Evolutionary conservation across 2,329 filamentous ascomycete species (phyloP), one percentile per base, ranked within the genome.

Genomic region (Thielaviopsis populi): DNA sequence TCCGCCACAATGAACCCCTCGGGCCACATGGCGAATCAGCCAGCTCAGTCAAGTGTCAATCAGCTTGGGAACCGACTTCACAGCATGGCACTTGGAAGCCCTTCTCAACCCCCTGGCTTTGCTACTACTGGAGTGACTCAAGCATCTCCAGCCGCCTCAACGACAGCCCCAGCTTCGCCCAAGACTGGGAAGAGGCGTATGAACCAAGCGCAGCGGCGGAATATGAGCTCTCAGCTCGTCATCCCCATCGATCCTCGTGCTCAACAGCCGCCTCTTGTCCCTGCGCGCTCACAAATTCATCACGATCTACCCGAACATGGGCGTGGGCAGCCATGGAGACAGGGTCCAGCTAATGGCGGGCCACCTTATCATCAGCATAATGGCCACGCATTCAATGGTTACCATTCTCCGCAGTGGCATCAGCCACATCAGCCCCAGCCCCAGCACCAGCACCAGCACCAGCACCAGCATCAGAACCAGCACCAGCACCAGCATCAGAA

Each of bases 141-240:
- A 60, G 37, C 10, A 6, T 8, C 58, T 60, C 19, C 37, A 17
- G n/a, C 33, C n/a, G 24, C 17, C 27, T 19, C 59, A 30, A 30
- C 41, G 22, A 8, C 19, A 62, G 19, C 1, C 3, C 27, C n/a
- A 27, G 42, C 19, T 1, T 66, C 59, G 10, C 62, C 65, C 8
- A 61, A 53, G 48, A 50, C 59, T 19, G 46, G 24, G 15, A 50
- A 56, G 24, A 56, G 78, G 68, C 80, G 83, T 24, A 79, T 75
- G 2, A 86, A 86, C 66, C 83, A 86, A 69, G 83, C 83, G 1
- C 81, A 85, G 68, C 77, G 83, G 59, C 79, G 83, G 24, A 81
- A 85, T 69, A 82, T 84, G 80, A 83, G 77, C 64, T 77, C 82
- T 3, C 79, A 85, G 67, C 69, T 84, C 19, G 78, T 80, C 0